Base-by-base conservation (phyloP, 73 alveolate species). In the Uronychia setigera region DNA sequence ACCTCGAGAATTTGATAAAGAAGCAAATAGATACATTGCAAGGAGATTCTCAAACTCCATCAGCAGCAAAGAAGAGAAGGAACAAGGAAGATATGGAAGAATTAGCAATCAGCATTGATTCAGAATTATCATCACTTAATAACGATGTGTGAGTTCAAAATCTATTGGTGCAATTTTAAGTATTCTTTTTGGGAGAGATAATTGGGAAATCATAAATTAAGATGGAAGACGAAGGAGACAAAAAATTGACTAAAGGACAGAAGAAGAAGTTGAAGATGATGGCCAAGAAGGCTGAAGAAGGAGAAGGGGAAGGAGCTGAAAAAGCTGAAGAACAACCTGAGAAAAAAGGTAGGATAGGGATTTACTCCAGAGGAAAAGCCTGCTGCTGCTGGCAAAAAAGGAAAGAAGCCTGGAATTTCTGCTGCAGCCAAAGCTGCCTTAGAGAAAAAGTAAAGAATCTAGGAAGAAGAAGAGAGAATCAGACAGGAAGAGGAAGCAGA, bases 401-500 rank as follows among this genome's bases (percentile, higher is more conserved):
- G 82, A 34, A 60, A 83, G 79, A 57, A 32, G 26, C 11, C 29
- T 26, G 80, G 74, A 31, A 32, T 76, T 31, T 80, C 90, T 33
- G 96, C 96, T 14, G 32, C 80, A 13, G 94, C 91, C 33, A 26
- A 28, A 32, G 86, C 90, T 0, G 94, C 93, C 0, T 81, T 78
- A 14, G 85, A 84, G 75, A 92, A 86, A 26, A 59, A 79, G 59
- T 81, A 83, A 80, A 29, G 1, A 78, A 78, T 77, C 83, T 85
- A 83, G 86, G 90, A 88, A 27, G 78, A 31, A 57, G 85, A 78
- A 34, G 77, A 77, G 80, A 1, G 84, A 29, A 31, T 76, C 26
- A 57, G 77, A 29, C 74, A 31, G 1, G 95, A 81, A 60, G 93
- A 84, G 59, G 96, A 92, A 33, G 98, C 92, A 58, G 92, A 80